Base-by-base conservation (phyloP, 1,284 basidiomycete species). In the Pterula multifida region DNA sequence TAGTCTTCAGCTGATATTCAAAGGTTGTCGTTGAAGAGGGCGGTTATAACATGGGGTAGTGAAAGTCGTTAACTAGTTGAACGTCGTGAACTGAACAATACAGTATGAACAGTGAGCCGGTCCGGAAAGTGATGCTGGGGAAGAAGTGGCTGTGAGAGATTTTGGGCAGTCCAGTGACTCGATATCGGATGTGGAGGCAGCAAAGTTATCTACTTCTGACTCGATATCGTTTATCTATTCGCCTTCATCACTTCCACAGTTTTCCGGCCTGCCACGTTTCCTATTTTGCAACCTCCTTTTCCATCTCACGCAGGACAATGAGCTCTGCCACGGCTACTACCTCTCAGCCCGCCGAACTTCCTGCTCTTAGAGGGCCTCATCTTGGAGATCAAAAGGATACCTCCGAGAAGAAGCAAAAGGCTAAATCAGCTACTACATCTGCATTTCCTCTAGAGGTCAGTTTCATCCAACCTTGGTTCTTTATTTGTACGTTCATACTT, bases 361-460 rank as follows among this genome's bases (percentile, higher is more conserved):
- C 39, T 49, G 64, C 66, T 15, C 57, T 68, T 44, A 57, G 65
- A 11, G 63, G 57, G 49, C 60, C 60, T 21, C 67, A 67, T 52
- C 63, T 62, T 36, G 59, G 53, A 39, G 59, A 51, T 49, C 47
- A 49, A 36, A 60, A 62, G 51, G 57, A 58, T 9, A 26, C 28
- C n/a, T 62, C 64, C 23, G 64, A 61, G 48, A 55, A 60, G 22
- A 61, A 58, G 26, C 58, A 61, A 3, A 78, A 77, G 59, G 65
- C 66, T 36, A 79, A 78, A 60, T 58, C 64, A 47, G 67, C 61
- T 3, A 58, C 65, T 12, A 61, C 57, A 19, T 69, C 77, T 24
- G 69, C 68, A 42, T 70, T 74, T 61, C 79, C 82, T 32, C 65
- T 86, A 52, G 83, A 86, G 70, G 83, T 84, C 52, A 47, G 73